These are phyloP conservation scores for Talaromyces nanjingensis DNA, from an alignment of 495 filamentous ascomycete genomes.

Conservation along the genomic window DNA sequence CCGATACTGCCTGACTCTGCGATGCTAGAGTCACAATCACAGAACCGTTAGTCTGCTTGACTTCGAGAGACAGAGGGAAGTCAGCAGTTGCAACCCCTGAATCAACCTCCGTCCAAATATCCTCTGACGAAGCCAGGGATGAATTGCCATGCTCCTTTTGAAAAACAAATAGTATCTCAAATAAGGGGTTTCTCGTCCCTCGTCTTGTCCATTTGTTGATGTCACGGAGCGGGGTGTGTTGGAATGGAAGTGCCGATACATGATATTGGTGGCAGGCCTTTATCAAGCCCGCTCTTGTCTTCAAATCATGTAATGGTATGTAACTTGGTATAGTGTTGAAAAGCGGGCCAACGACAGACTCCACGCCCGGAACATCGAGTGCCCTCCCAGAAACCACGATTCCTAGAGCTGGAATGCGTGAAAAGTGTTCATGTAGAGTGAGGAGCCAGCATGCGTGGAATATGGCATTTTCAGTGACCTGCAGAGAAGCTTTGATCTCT, in stretches of 20 bases:
- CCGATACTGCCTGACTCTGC: conserved; percentile 17
- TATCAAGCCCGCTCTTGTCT: conserved; percentile 46
- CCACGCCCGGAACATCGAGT: conserved; percentile 56
- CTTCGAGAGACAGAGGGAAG: conserved; percentile 72
- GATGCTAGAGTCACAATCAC: conserved; percentile 51
- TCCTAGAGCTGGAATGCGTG: conserved; percentile 42
- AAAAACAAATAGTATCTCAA: conserved; percentile 84
- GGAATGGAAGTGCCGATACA: conserved; percentile 49
- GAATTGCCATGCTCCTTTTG: conserved; percentile 40
- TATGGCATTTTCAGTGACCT: conserved; percentile 69
- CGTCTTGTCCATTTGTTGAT: conserved; percentile 61
- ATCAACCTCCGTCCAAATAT: conserved; percentile 50
- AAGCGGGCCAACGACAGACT: conserved; percentile 70
- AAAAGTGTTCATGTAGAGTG: conserved; percentile 36
- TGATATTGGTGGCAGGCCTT: conserved; percentile 55
- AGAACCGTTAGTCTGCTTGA: conserved; percentile 41
- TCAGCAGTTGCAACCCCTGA: conserved; percentile 45
- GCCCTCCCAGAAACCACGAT: conserved; percentile 64
- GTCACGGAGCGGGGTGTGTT: conserved; percentile 65
- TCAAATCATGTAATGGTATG: conserved; percentile 33
- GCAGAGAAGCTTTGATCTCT: conserved; percentile 41
- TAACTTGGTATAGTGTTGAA: conserved; percentile 85
- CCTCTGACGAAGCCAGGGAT: conserved; percentile 13
- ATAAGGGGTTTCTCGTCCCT: conserved; percentile 51
- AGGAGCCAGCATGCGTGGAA: conserved; percentile 63